Conservation (phyloP, 805 yeast species). For the Spencermartinsiella europaea region DNA sequence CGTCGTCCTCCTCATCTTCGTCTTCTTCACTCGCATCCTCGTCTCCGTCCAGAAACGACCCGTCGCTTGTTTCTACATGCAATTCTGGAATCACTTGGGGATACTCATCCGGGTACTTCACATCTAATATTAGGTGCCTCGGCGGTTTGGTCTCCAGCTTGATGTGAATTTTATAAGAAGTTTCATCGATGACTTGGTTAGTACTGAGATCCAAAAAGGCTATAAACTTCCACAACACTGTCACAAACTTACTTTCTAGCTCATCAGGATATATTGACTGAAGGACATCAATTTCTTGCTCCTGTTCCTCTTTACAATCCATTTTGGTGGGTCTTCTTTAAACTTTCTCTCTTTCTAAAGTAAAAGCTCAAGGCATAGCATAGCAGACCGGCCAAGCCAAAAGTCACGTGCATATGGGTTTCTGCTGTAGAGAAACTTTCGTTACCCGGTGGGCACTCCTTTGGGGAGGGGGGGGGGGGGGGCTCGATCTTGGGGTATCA, state of each 20-base stretch:
- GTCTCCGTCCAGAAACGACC: slow-evolving; percentile 28
- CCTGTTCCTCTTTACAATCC: slow-evolving; percentile 81
- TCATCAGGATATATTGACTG: slow-evolving; percentile 95
- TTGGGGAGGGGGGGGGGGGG: too few species aligned
- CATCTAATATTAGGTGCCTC: slow-evolving; percentile 52
- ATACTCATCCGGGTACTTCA: slow-evolving; percentile 69
- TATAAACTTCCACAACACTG: too few species aligned
- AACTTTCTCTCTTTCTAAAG: not conserved
- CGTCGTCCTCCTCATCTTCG: slow-evolving; percentile 42
- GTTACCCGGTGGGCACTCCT: too few species aligned
- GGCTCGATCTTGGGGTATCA: too few species aligned
- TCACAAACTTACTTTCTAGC: slow-evolving; percentile 30
- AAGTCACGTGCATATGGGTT: too few species aligned
- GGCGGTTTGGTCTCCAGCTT: slow-evolving; percentile 61
- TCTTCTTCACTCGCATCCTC: slow-evolving; percentile 49
- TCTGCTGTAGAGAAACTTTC: too few species aligned
- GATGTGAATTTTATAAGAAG: slow-evolving; percentile 53
- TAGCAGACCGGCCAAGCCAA: too few species aligned
- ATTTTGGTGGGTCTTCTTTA: not conserved
- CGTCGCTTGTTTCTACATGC: slow-evolving; percentile 36
- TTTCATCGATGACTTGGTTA: slow-evolving; percentile 36
- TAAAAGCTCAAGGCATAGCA: too few species aligned
- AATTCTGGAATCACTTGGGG: slow-evolving; percentile 76
- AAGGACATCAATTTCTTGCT: slow-evolving; percentile 83
- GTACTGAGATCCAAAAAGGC: not conserved